Conservation (phyloP, 768 basidiomycete genomes). For the Multifurca ochricompacta region DNA sequence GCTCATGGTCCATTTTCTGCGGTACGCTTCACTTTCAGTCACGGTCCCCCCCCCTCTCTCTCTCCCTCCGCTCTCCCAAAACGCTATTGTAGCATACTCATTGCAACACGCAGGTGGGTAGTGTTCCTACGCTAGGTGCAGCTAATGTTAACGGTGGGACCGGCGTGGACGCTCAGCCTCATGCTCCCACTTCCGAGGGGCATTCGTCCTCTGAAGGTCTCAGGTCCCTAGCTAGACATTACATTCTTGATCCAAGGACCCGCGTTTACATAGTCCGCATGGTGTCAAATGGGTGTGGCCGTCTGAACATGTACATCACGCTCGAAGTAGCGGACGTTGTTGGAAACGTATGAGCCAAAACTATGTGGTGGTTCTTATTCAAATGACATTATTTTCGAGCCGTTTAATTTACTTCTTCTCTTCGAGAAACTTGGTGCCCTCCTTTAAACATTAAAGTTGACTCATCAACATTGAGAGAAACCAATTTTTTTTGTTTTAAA, state of each 20-base stretch:
- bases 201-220: neutral
- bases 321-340: slow-evolving; percentile 1
- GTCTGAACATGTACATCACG: neutral
- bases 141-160: neutral
- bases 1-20: neutral
- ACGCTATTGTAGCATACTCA: neutral
- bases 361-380: too few relatives aligned
- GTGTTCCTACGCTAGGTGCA: neutral
- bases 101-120: too few relatives aligned
- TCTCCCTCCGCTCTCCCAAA: neutral
- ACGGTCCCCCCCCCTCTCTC: neutral
- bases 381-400: too few relatives aligned
- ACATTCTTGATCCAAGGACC: neutral
- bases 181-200: neutral
- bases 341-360: neutral
- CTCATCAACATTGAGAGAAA: too few relatives aligned
- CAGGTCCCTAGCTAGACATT: neutral
- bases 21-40: neutral
- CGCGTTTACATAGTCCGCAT: neutral
- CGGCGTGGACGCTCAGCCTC: neutral
- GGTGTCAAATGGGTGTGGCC: neutral
- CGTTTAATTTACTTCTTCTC: too few relatives aligned
- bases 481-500: too few relatives aligned
- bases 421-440: too few relatives aligned
- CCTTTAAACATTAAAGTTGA: too few relatives aligned